These are phyloP conservation scores for Ophiostoma perfectum DNA, from an alignment of 2,329 filamentous ascomycete species.

Conservation along the genomic window DNA sequence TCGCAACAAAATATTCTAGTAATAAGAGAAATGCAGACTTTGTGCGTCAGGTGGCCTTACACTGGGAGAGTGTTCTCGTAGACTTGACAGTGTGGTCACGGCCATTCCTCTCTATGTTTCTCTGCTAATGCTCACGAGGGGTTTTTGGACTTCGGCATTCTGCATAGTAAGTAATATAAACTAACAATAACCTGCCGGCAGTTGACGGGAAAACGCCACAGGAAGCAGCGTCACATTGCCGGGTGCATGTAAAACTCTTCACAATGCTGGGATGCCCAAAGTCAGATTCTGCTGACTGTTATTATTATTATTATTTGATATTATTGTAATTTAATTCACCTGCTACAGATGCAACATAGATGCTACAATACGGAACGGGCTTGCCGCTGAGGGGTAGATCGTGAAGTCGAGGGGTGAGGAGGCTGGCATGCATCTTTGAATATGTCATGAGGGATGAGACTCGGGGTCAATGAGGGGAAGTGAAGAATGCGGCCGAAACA, in stretches of 20 bases:
- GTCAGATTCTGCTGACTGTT: no score
- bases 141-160: background rate
- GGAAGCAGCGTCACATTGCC: background rate
- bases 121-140: background rate
- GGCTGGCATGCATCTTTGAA: background rate
- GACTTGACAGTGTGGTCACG: no score
- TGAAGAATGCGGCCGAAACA: background rate
- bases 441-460: background rate
- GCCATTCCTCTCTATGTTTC: no score
- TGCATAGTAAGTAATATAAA: background rate
- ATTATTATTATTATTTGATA: background rate
- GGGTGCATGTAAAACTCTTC: slow-evolving; percentile 8
- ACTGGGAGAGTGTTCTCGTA: no score
- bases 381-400: background rate
- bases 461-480: background rate
- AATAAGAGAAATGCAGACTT: background rate
- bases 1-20: background rate
- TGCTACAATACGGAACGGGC: background rate
- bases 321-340: background rate
- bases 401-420: background rate
- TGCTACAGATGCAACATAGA: background rate
- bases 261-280: background rate
- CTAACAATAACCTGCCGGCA: background rate
- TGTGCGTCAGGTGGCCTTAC: background rate
- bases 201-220: background rate